A percentile compares a stretch with the other conserved stretches of the same genome.
These are phyloP conservation scores for Pestalotiopsis sp. DNA, from an alignment of 2,329 filamentous ascomycete species.

Conservation along the genomic window DNA sequence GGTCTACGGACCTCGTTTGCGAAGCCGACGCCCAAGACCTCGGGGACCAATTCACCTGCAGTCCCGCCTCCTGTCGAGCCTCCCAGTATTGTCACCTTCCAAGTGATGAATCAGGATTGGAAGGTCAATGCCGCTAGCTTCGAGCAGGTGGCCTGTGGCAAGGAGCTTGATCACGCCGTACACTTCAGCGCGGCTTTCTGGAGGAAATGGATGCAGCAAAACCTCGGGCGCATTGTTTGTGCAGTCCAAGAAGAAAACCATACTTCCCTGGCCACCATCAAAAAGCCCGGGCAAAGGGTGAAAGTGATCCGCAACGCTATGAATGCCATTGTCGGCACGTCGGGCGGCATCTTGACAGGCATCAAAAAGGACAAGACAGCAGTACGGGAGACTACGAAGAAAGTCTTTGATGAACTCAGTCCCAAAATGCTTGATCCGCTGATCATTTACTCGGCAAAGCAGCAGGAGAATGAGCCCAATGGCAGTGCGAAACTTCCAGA, in stretches of 20 bases:
- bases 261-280: background rate
- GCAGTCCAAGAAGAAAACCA: background rate
- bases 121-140: slow-evolving; percentile 9
- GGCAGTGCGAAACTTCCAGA: background rate
- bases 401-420: background rate
- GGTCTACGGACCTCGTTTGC: slow-evolving; percentile 31
- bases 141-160: background rate
- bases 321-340: background rate
- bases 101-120: slow-evolving; percentile 5
- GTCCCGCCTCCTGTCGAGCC: no score
- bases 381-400: background rate
- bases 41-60: background rate
- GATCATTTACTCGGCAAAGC: background rate
- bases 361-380: background rate
- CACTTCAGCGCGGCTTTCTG: background rate
- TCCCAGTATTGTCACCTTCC: background rate
- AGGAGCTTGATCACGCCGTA: background rate
- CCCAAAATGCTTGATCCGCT: background rate
- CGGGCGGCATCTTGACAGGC: slow-evolving; percentile 2
- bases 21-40: slow-evolving; percentile 8
- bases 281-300: background rate
- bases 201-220: background rate
- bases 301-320: slow-evolving; percentile 6
- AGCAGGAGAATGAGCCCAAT: background rate
- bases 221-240: background rate